These are phyloP conservation scores for Onygenales sp. DNA, from an alignment of 2,329 filamentous ascomycete genomes.

Conservation along the genomic window DNA sequence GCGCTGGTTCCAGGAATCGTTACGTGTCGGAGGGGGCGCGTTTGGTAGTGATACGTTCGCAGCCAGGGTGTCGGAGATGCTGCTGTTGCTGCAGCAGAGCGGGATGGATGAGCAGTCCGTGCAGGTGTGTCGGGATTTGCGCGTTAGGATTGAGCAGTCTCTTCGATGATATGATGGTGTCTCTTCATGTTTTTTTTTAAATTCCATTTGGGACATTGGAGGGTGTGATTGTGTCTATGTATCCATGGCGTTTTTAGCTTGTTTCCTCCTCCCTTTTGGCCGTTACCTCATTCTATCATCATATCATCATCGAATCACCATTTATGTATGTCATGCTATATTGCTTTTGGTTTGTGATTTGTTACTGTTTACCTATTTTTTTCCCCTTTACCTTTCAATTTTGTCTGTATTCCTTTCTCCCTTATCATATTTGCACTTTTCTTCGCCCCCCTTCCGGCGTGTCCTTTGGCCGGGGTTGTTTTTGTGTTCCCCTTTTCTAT, in stretches of 20 bases:
- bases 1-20: constrained; percentile 51
- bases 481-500: not conserved
- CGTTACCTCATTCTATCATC: no score
- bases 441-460: not conserved
- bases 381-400: not conserved
- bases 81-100: constrained; percentile 35
- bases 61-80: constrained; percentile 35
- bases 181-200: not conserved
- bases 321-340: not conserved
- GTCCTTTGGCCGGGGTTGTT: not conserved
- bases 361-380: not conserved
- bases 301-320: no score
- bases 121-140: constrained; percentile 31
- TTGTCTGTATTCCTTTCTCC: not conserved
- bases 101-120: constrained; percentile 30
- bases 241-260: no score
- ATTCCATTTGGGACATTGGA: not conserved
- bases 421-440: not conserved
- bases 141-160: constrained; percentile 25
- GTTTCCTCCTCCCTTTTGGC: no score
- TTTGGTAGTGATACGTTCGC: constrained; percentile 55
- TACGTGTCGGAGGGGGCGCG: constrained; percentile 43
- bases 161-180: constrained; percentile 2
- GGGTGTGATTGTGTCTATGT: not conserved
- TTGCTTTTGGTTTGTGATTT: not conserved